phyloP scores from a whole-genome alignment of 176 grass and related monocot species.

The Phoenix dactylifera region DNA sequence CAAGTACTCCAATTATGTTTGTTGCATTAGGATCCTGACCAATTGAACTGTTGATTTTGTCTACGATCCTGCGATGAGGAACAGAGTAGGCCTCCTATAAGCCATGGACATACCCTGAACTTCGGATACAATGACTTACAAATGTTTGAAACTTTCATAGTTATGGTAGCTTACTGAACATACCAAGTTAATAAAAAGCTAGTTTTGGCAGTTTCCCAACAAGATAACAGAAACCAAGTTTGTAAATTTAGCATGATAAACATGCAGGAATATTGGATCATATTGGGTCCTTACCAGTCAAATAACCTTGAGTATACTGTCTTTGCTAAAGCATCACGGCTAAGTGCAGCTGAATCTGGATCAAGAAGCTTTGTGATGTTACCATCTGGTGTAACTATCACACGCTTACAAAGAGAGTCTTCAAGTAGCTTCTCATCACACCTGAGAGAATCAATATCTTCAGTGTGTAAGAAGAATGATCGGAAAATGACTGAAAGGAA shows the following conservation, averaged over 20 bases:
- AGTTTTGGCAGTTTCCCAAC: too few relatives aligned
- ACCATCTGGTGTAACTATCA: conserved; percentile 91
- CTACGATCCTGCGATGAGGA: conserved; percentile 66
- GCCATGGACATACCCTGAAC: too few relatives aligned
- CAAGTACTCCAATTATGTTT: conserved; percentile 86
- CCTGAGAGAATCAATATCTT: conserved; percentile 33
- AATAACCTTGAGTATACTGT: conserved; percentile 88
- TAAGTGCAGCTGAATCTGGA: conserved; percentile 75
- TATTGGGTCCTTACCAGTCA: conserved; percentile 54
- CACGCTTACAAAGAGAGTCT: conserved; percentile 77
- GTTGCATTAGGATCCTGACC: conserved; percentile 78
- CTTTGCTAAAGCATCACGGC: conserved; percentile 82
- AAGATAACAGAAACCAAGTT: too few relatives aligned
- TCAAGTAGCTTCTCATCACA: conserved; percentile 66
- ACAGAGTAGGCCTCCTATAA: conserved; percentile 1
- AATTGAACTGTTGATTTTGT: conserved; percentile 93
- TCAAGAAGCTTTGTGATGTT: conserved; percentile 94
- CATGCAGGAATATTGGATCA: background rate
- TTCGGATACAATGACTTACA: too few relatives aligned
- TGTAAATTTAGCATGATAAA: too few relatives aligned
- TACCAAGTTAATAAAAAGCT: too few relatives aligned
- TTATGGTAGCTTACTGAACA: too few relatives aligned
- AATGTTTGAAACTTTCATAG: too few relatives aligned
- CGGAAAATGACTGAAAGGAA: conserved; percentile 9
- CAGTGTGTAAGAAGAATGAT: conserved; percentile 4